Conservation (phyloP, 2,329 filamentous ascomycete genomes). For the Furcasterigmium furcatum region DNA sequence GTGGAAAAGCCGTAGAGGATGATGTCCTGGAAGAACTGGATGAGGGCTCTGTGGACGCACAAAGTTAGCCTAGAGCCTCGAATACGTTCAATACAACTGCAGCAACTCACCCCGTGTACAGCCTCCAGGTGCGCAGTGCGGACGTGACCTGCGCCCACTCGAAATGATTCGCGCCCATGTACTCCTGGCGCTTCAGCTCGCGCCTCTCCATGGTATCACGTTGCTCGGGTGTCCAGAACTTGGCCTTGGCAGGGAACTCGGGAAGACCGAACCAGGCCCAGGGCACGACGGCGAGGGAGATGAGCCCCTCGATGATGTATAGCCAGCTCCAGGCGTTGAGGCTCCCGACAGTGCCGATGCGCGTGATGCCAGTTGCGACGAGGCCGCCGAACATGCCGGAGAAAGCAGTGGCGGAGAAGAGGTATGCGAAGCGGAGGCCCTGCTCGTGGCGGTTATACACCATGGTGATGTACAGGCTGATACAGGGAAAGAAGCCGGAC, state of each 20-base stretch:
- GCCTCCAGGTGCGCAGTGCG: constrained; percentile 45
- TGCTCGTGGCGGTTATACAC: constrained; percentile 7
- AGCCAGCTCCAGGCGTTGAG: constrained; percentile 49
- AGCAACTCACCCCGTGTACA: constrained; percentile 45
- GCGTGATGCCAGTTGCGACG: constrained; percentile 26
- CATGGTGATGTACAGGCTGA: constrained; percentile 18
- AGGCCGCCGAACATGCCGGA: constrained; percentile 26
- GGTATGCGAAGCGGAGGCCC: constrained; percentile 21
- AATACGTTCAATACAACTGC: too few relatives aligned
- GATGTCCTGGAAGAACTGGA: constrained; percentile 50
- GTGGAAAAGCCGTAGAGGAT: constrained; percentile 53
- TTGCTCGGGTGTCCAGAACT: constrained; percentile 43
- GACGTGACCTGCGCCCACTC: constrained; percentile 44
- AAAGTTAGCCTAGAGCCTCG: too few relatives aligned
- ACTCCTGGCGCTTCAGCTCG: constrained; percentile 37
- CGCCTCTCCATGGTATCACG: constrained; percentile 46
- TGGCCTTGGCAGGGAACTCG: constrained; percentile 39
- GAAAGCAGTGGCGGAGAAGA: constrained; percentile 25
- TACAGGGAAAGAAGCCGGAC: constrained; percentile 21
- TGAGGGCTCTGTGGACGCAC: constrained; percentile 29
- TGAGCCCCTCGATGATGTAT: constrained; percentile 41
- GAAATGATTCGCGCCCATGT: constrained; percentile 45
- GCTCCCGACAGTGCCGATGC: constrained; percentile 39
- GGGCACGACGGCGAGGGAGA: constrained; percentile 32
- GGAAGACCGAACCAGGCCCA: constrained; percentile 44